These are phyloP conservation scores for Phytophthora hybrid DNA, from an alignment of 352 stramenopile genomes.

Conservation along the genomic window DNA sequence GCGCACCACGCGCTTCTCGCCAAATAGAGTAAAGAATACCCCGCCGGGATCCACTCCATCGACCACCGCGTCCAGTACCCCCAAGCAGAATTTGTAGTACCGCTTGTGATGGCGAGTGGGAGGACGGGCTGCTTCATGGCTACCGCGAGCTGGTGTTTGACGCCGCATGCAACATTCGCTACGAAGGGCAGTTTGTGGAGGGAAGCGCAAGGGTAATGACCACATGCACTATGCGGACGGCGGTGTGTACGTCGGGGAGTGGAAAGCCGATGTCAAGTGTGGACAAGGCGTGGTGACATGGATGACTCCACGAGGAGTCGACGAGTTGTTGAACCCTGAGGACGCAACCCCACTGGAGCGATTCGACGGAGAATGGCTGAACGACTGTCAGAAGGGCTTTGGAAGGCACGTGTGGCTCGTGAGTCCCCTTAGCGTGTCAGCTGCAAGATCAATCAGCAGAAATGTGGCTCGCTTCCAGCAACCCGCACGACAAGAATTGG, in stretches of 20 bases:
- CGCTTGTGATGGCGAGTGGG: conserved; percentile 69
- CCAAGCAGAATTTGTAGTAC: conserved; percentile 26
- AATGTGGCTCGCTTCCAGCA: conserved; percentile 10
- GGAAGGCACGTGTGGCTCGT: conserved; percentile 84
- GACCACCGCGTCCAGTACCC: conserved; percentile 17
- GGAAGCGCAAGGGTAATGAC: conserved; percentile 68
- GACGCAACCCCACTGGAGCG: conserved; percentile 45
- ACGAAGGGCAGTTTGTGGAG: conserved; percentile 61
- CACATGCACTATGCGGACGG: conserved; percentile 72
- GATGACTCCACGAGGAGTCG: conserved; percentile 27
- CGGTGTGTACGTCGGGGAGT: conserved; percentile 78
- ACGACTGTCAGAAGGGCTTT: conserved; percentile 80
- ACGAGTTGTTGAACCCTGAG: conserved; percentile 12
- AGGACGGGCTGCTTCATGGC: conserved; percentile 73
- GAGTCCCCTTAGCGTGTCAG: conserved; percentile 3
- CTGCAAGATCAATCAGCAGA: conserved; percentile 1
- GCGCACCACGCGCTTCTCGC: not conserved
- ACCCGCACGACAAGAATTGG: conserved; percentile 72
- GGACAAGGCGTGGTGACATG: conserved; percentile 87
- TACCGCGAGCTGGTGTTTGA: conserved; percentile 80
- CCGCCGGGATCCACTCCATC: conserved; percentile 17
- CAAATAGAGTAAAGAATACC: conserved; percentile 15
- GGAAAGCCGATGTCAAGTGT: conserved; percentile 71
- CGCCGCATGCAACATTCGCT: conserved; percentile 57
- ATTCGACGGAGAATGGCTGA: conserved; percentile 80